Conservation (phyloP, 495 filamentous ascomycete species). For the Trichocladium uniseriatum region DNA sequence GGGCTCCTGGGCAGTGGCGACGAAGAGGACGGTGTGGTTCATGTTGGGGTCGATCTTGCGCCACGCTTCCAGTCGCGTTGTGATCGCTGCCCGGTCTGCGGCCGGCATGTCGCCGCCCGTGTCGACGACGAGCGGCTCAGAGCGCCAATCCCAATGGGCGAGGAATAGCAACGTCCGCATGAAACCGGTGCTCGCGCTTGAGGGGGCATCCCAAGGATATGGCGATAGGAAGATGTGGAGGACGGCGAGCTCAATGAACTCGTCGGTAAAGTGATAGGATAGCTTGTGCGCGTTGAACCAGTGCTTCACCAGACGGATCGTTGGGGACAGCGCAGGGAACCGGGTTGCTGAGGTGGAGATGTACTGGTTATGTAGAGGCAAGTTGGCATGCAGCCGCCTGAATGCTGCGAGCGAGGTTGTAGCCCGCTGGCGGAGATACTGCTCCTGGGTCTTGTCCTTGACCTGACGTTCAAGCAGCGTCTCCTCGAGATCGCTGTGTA, state of each 20-base stretch:
- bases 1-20: conserved; percentile 65
- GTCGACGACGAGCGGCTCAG: conserved; percentile 71
- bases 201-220: conserved; percentile 71
- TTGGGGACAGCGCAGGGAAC: conserved; percentile 70
- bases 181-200: conserved; percentile 72
- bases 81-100: conserved; percentile 50
- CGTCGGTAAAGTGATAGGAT: conserved; percentile 60
- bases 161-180: conserved; percentile 67
- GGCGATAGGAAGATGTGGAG: conserved; percentile 69
- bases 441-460: conserved; percentile 58
- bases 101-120: conserved; percentile 47
- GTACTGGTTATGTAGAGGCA: conserved; percentile 70
- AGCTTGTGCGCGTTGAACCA: conserved; percentile 87
- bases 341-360: conserved; percentile 70
- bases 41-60: conserved; percentile 80
- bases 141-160: conserved; percentile 84
- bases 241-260: conserved; percentile 73
- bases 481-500: conserved; percentile 78
- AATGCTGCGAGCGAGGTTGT: conserved; percentile 59
- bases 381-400: conserved; percentile 59
- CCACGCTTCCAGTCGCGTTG: conserved; percentile 65
- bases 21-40: conserved; percentile 74
- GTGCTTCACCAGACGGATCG: conserved; percentile 77
- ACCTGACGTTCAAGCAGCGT: conserved; percentile 66
- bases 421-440: conserved; percentile 53